These are phyloP conservation scores for Amphicarpaea edgeworthii DNA, from an alignment of 306 rosid genomes.

Conservation along the genomic window DNA sequence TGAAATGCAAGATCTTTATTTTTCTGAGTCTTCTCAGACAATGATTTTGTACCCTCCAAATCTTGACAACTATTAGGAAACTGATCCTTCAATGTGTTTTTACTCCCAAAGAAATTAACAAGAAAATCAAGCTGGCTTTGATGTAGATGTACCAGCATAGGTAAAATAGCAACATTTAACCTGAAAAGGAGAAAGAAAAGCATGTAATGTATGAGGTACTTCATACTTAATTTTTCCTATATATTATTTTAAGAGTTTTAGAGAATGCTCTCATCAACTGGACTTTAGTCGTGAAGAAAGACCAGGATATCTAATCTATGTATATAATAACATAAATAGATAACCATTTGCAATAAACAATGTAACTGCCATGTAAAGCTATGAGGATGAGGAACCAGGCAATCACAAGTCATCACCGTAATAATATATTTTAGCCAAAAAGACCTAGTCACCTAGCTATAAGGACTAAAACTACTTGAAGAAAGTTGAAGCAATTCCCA, in stretches of 20 bases:
- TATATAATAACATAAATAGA: conserved; percentile 27
- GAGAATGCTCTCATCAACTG: conserved; percentile 17
- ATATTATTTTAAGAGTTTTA: conserved; percentile 18
- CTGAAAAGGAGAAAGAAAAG: conserved; percentile 53
- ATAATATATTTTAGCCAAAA: conserved; percentile 29
- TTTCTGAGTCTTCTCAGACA: conserved; percentile 47
- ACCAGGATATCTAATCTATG: neutral
- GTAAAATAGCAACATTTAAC: conserved; percentile 75
- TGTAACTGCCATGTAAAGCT: conserved; percentile 20
- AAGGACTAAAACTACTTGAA: conserved; percentile 27
- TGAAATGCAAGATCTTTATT: conserved; percentile 49
- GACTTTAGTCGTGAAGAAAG: conserved; percentile 22
- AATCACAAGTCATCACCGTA: conserved; percentile 22
- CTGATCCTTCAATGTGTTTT: conserved; percentile 59
- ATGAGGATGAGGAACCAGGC: conserved; percentile 2
- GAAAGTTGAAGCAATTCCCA: conserved; percentile 37
- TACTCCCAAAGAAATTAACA: conserved; percentile 76
- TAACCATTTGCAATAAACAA: neutral
- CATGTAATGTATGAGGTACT: neutral
- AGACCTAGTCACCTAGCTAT: neutral
- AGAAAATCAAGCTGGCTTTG: conserved; percentile 91
- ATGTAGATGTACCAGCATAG: conserved; percentile 79
- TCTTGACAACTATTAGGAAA: conserved; percentile 60
- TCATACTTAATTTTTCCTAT: conserved; percentile 18
- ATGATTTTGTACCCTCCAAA: conserved; percentile 63